phyloP scores from a whole-genome alignment of 2,329 filamentous ascomycete species.

The Colletotrichum sp. region DNA sequence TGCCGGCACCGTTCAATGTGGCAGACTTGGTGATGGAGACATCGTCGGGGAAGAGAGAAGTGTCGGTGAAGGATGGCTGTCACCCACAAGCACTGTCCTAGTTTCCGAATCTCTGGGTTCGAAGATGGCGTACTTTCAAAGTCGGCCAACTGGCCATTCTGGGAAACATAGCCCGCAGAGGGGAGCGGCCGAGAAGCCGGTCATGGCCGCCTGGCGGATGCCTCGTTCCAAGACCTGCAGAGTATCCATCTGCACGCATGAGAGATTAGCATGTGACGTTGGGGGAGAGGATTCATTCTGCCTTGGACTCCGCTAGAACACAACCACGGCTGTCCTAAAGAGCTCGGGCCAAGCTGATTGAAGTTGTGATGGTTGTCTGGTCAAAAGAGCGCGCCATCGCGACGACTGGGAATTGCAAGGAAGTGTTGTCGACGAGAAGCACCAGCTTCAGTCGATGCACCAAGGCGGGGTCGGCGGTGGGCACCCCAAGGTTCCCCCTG shows the following conservation, averaged over 20 bases:
- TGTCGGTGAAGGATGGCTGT: not conserved
- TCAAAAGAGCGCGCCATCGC: not conserved
- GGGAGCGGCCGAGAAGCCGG: not conserved
- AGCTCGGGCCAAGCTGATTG: not conserved
- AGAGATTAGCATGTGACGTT: not conserved
- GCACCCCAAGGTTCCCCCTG: not conserved
- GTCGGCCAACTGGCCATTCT: not conserved
- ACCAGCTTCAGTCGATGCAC: not conserved
- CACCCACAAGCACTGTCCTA: not conserved
- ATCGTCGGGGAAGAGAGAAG: not conserved
- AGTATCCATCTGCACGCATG: not conserved
- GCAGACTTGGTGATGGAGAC: not conserved
- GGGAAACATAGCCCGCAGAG: not conserved
- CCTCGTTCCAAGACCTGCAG: not conserved
- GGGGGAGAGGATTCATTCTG: not conserved
- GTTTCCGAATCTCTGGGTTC: not conserved
- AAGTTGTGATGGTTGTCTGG: not conserved
- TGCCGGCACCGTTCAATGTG: not conserved
- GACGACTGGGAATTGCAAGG: not conserved
- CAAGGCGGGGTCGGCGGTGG: not conserved
- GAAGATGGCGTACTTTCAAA: not conserved
- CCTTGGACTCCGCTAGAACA: not conserved
- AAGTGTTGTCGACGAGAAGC: not conserved
- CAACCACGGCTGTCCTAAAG: not conserved
- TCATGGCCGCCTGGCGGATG: not conserved